phyloP scores from a whole-genome alignment of 768 basidiomycete species.

The Rhizopogon vinicolor region DNA sequence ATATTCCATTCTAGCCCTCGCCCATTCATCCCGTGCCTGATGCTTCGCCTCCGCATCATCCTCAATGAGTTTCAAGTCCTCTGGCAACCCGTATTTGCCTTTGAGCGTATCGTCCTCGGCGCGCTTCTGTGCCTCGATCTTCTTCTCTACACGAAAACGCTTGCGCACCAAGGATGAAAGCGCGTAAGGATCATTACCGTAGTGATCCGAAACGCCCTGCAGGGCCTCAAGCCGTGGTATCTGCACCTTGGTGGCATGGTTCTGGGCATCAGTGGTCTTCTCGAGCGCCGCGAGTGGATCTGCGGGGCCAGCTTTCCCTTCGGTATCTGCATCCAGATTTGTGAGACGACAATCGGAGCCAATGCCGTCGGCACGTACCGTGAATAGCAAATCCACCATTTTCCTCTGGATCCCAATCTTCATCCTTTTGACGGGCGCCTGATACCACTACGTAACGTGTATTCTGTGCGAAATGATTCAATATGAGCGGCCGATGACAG shows the following conservation, averaged over 20 bases:
- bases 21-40: constrained; percentile 65
- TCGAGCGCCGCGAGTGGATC: constrained; percentile 90
- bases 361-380: constrained; percentile 40
- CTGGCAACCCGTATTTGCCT: constrained; percentile 73
- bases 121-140: constrained; percentile 63
- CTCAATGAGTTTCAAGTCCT: constrained; percentile 57
- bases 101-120: constrained; percentile 68
- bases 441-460: constrained; percentile 90
- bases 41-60: constrained; percentile 57
- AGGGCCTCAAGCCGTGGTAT: constrained; percentile 80
- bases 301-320: constrained; percentile 51
- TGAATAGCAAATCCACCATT: constrained; percentile 90
- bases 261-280: constrained; percentile 79
- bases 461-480: constrained; percentile 49
- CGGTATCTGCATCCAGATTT: constrained; percentile 50
- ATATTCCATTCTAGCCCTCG: constrained; percentile 44
- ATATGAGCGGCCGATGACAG: neutral
- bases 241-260: constrained; percentile 65
- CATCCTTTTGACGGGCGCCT: constrained; percentile 92
- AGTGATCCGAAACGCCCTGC: constrained; percentile 69
- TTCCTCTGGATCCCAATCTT: constrained; percentile 96
- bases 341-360: neutral
- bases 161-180: constrained; percentile 73
- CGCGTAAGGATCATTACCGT: constrained; percentile 82
- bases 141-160: constrained; percentile 85